Base-by-base conservation (phyloP, 2,329 filamentous ascomycete species). In the Venturia nashicola region DNA sequence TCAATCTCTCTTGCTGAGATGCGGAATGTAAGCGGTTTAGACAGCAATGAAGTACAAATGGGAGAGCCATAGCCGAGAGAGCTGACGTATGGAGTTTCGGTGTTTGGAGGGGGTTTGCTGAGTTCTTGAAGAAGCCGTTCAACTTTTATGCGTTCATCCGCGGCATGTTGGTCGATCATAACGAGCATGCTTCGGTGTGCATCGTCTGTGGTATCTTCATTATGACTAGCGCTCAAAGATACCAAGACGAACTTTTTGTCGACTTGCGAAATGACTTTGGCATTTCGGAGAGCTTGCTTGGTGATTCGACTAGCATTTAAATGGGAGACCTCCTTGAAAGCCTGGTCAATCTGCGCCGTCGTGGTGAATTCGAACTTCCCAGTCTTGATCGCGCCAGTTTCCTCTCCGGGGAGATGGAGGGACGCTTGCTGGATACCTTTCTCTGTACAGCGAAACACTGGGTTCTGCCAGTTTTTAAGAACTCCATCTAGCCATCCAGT, bases 121-220 rank as follows among this genome's bases (percentile, higher is more conserved):
- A 89, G 75, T 2, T 84, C 79, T 32, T 71, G 66, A 72, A 95
- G 85, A 0, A 99, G 79, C 0, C 74, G 72, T 71, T 99, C 94
- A 0, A 97, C 82, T 1, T 86, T 86, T 67, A 89, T 86, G 57
- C 94, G 83, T 76, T 99, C 94, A 72, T 97, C 93, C 3, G 92
- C 94, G 0, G 94, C 94, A 72, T 99, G 94, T 71, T 99, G 94
- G 70, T 99, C 94, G 6, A 97, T 81, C 46, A 97, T 78, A 0
- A 96, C 80, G 5, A 97, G 76, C 1, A 85, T 68, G 2, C 67
- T 57, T 48, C 14, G 62, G 59, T 20, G 18, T 55, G 61, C 40
- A 48, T 36, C 51, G 44, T 7, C 46, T 2, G 20, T 34, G 18
- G n/a, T 36, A 23, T 63, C 48, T 51, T 27, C 11, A 36, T n/a